phyloP scores from a whole-genome alignment of 1,284 basidiomycete species.

The Paramarasmius palmivorus region DNA sequence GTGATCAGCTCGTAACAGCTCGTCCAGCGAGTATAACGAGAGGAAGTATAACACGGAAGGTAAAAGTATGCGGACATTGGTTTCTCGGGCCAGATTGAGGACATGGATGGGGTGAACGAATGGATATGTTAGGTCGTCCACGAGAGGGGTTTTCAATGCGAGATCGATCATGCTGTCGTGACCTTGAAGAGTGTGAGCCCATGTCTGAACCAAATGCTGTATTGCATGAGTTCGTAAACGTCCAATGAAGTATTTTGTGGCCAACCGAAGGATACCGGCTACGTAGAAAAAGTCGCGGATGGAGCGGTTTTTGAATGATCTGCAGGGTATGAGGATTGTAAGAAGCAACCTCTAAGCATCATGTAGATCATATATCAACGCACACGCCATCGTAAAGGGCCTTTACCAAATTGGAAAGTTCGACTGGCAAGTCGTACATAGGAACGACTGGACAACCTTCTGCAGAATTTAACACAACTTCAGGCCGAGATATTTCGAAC shows the following conservation, averaged over 20 bases:
- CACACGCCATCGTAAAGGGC: slow-evolving; percentile 61
- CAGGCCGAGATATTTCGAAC: slow-evolving; percentile 53
- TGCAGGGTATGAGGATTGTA: slow-evolving; percentile 15
- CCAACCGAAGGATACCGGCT: slow-evolving; percentile 52
- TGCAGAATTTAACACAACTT: slow-evolving; percentile 31
- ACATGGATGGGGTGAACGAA: slow-evolving; percentile 62
- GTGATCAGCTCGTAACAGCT: slow-evolving; percentile 50
- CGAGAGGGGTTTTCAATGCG: slow-evolving; percentile 42
- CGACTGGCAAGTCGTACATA: slow-evolving; percentile 55
- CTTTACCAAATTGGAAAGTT: slow-evolving; percentile 53
- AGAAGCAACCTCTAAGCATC: not conserved
- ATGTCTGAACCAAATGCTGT: slow-evolving; percentile 47
- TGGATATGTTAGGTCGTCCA: slow-evolving; percentile 51
- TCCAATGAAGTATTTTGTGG: slow-evolving; percentile 59
- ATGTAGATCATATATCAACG: slow-evolving; percentile 26
- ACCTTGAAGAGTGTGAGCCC: slow-evolving; percentile 52
- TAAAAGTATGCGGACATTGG: slow-evolving; percentile 46
- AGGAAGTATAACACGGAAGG: slow-evolving; percentile 61
- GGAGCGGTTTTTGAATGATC: slow-evolving; percentile 38
- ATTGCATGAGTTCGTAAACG: slow-evolving; percentile 51
- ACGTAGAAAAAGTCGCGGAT: slow-evolving; percentile 55
- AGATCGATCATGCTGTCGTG: slow-evolving; percentile 58
- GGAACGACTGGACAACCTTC: slow-evolving; percentile 52
- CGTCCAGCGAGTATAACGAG: slow-evolving; percentile 53
- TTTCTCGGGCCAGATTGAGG: slow-evolving; percentile 56